A percentile compares a stretch with the other conserved stretches of the same genome.
These are phyloP conservation scores for Jackrogersella multiformis DNA, from an alignment of 495 filamentous ascomycete species.

Conservation along the genomic window DNA sequence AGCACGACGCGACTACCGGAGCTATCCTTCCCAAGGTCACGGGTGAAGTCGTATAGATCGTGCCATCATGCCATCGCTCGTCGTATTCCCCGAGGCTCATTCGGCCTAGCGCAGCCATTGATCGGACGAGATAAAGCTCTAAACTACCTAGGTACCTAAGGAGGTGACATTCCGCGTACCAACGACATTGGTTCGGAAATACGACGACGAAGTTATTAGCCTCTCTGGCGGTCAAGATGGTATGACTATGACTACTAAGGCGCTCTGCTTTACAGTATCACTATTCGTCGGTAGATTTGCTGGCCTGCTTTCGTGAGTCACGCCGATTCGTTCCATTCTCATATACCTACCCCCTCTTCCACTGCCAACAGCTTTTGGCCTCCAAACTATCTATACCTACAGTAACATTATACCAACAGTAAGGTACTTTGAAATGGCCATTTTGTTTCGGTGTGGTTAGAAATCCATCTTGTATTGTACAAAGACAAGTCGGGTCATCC, in stretches of 20 bases:
- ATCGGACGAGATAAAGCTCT: neutral
- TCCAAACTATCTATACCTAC: slow-evolving; percentile 1
- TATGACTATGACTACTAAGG: neutral
- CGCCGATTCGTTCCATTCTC: slow-evolving; percentile 9
- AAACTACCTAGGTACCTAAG: no score
- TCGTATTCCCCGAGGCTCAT: slow-evolving; percentile 1
- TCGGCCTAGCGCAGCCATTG: neutral
- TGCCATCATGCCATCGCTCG: neutral
- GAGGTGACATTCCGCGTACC: neutral
- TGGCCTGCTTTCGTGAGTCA: neutral
- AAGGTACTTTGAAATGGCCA: neutral
- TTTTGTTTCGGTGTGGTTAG: neutral
- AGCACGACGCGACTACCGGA: neutral
- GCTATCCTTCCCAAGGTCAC: neutral
- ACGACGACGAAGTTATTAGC: neutral
- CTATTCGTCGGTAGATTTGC: slow-evolving; percentile 10
- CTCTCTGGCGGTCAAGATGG: slow-evolving; percentile 1
- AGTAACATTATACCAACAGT: neutral
- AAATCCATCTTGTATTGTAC: no score
- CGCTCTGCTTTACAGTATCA: neutral
- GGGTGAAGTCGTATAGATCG: neutral
- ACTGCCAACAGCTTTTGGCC: neutral
- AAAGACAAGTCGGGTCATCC: neutral
- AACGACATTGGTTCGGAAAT: neutral
- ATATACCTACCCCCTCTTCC: neutral